A percentile compares a stretch with the other conserved stretches of the same genome.
Evolutionary conservation across 345 rosid genomes (phyloP).

Genomic region (Mallotus nudiflorus): DNA sequence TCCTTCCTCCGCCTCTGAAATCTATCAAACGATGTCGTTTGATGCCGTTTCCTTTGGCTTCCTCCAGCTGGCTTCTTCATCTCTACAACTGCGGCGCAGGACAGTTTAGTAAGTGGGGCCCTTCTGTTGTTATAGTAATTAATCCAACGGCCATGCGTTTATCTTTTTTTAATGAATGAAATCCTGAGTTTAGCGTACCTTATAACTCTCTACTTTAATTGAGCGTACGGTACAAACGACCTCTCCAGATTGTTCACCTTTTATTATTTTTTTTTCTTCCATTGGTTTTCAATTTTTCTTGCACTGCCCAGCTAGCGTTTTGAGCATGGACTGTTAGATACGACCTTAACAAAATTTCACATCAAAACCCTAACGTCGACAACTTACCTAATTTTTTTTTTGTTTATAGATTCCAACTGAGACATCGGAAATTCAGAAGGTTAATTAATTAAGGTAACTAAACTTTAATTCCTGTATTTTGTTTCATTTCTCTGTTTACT

Average conservation of each 20-base stretch:
- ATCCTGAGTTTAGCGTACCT: too few relatives aligned
- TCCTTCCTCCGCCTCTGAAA: too few relatives aligned
- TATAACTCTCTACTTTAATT: too few relatives aligned
- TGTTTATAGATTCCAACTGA: neutral
- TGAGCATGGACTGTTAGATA: conserved; percentile 13
- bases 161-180: neutral
- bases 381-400: neutral
- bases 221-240: too few relatives aligned
- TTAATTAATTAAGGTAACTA: neutral
- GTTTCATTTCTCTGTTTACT: too few relatives aligned
- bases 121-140: neutral
- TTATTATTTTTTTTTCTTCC: too few relatives aligned
- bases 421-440: neutral
- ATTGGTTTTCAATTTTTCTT: neutral
- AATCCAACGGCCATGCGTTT: too few relatives aligned
- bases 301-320: neutral
- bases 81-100: too few relatives aligned
- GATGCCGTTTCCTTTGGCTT: neutral
- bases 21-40: neutral
- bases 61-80: neutral
- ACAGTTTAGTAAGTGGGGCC: neutral
- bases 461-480: neutral
- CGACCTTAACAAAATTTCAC: neutral
- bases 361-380: conserved; percentile 6
- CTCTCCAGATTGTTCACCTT: too few relatives aligned